Conservation (phyloP, 352 stramenopile species). For the Phytophthora sp. region DNA sequence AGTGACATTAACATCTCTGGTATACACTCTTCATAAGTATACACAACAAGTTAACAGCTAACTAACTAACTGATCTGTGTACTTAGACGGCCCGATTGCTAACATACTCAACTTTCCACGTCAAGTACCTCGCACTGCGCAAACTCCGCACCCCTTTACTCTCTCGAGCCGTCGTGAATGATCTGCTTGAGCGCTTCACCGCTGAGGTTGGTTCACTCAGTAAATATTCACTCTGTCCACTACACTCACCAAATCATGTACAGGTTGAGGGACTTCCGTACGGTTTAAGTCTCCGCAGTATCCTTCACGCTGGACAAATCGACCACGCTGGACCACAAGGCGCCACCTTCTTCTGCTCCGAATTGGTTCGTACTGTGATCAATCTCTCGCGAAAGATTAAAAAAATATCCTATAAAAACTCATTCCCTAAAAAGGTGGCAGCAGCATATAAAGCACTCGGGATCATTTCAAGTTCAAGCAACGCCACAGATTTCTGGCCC, state of each 20-base stretch:
- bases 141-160: constrained; percentile 63
- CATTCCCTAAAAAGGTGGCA: constrained; percentile 47
- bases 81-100: constrained; percentile 35
- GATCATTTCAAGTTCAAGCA: constrained; percentile 41
- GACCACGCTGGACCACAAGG: constrained; percentile 3
- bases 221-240: background rate
- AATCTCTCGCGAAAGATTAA: background rate
- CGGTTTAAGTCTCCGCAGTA: constrained; percentile 55
- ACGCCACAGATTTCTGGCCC: constrained; percentile 67
- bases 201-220: constrained; percentile 26
- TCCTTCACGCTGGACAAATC: constrained; percentile 42
- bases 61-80: no score
- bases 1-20: constrained; percentile 58
- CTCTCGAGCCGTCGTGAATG: constrained; percentile 44
- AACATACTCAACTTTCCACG: constrained; percentile 48
- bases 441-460: constrained; percentile 64
- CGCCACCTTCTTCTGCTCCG: constrained; percentile 69
- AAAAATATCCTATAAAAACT: no score
- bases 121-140: constrained; percentile 52
- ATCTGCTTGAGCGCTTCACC: constrained; percentile 55
- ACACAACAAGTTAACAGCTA: no score
- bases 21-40: constrained; percentile 13
- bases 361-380: constrained; percentile 45
- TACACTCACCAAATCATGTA: background rate
- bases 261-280: constrained; percentile 60